These are phyloP conservation scores for Arthrobotrys conoides DNA, from an alignment of 2,329 filamentous ascomycete genomes.

Conservation along the genomic window DNA sequence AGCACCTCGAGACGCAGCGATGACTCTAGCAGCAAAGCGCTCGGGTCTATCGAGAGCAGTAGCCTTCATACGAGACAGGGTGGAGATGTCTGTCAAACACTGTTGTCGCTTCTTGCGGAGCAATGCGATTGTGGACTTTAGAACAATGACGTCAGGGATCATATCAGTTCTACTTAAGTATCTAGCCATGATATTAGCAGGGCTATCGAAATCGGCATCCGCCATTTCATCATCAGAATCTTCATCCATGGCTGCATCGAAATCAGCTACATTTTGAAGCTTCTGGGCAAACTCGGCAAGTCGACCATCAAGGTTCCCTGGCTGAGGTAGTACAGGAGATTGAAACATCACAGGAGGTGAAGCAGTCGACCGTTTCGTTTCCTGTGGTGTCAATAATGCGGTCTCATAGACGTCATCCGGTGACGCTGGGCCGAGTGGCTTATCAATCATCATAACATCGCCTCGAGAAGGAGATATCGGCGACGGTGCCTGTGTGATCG, in stretches of 20 bases:
- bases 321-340: conserved; percentile 47
- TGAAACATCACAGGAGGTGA: conserved; percentile 56
- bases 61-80: conserved; percentile 40
- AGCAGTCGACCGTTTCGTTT: conserved; percentile 58
- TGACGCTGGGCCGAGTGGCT: conserved; percentile 32
- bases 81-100: conserved; percentile 46
- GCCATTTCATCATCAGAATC: conserved; percentile 51
- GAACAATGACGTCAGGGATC: conserved; percentile 47
- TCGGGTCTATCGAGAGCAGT: conserved; percentile 41
- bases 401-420: conserved; percentile 50
- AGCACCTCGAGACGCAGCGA: conserved; percentile 59
- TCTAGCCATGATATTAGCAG: conserved; percentile 28
- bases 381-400: conserved; percentile 56
- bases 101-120: conserved; percentile 52
- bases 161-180: conserved; percentile 51
- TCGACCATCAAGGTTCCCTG: conserved; percentile 50
- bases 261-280: conserved; percentile 20
- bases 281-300: conserved; percentile 44
- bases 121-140: conserved; percentile 55
- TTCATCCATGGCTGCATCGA: conserved; percentile 35
- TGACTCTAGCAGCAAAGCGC: conserved; percentile 56
- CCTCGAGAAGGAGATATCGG: conserved; percentile 57
- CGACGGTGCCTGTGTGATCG: conserved; percentile 57
- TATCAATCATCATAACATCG: conserved; percentile 55
- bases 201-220: conserved; percentile 28